A percentile compares a stretch with the other conserved stretches of the same genome.
Evolutionary conservation across 768 basidiomycete genomes (phyloP).

Genomic region (Nidularia pulvinata): DNA sequence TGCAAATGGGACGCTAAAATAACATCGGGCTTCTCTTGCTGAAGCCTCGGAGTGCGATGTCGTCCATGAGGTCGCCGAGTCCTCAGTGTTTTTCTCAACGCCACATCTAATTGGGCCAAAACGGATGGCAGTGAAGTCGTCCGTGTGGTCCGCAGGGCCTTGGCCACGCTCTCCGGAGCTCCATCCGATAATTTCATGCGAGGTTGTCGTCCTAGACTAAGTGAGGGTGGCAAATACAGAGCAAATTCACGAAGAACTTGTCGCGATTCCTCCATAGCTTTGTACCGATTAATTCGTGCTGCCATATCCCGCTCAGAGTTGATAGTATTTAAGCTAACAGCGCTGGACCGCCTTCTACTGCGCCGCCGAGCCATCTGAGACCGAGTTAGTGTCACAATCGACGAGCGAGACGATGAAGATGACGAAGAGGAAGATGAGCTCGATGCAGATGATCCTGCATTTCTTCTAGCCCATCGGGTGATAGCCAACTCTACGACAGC

Average conservation of each 20-base stretch:
- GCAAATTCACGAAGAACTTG: constrained; percentile 63
- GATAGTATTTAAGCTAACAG: constrained; percentile 47
- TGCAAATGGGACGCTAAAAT: not conserved
- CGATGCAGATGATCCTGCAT: constrained; percentile 21
- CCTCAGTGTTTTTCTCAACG: constrained; percentile 38
- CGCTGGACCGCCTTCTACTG: constrained; percentile 45
- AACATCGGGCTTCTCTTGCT: not conserved
- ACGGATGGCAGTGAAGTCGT: constrained; percentile 48
- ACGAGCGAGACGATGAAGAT: constrained; percentile 39
- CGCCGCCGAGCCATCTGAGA: constrained; percentile 38
- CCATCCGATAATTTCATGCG: not conserved
- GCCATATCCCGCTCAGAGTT: constrained; percentile 61
- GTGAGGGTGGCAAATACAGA: constrained; percentile 56
- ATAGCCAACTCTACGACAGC: constrained; percentile 72
- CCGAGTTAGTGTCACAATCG: constrained; percentile 36
- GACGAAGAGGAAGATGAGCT: constrained; percentile 34
- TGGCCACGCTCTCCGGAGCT: constrained; percentile 1
- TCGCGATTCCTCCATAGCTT: constrained; percentile 61
- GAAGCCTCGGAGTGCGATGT: constrained; percentile 9
- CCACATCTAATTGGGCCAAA: constrained; percentile 47
- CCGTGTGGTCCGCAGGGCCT: constrained; percentile 26
- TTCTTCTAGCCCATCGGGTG: constrained; percentile 63
- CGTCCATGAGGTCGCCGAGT: constrained; percentile 22
- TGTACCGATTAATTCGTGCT: constrained; percentile 56
- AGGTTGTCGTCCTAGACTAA: constrained; percentile 6